These are phyloP conservation scores for Boletus eberwhitei DNA, from an alignment of 768 basidiomycete genomes.

Conservation along the genomic window DNA sequence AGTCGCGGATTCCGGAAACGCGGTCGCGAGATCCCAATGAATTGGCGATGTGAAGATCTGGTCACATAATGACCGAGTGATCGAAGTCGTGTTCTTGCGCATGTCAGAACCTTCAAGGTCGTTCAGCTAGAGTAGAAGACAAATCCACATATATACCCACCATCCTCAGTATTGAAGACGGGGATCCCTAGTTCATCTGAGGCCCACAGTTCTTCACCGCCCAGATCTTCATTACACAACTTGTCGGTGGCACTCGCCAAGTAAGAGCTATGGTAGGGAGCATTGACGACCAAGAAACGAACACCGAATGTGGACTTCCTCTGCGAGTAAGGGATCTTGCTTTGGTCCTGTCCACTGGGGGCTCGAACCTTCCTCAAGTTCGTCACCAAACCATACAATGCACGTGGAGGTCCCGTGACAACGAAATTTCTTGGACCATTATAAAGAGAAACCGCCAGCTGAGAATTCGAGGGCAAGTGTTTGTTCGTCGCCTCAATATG, in stretches of 20 bases:
- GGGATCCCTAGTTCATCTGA: conserved; percentile 69
- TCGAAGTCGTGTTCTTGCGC: conserved; percentile 59
- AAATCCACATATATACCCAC: conserved; percentile 42
- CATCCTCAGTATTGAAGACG: conserved; percentile 91
- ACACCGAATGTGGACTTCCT: conserved; percentile 90
- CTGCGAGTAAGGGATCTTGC: conserved; percentile 91
- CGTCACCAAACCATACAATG: conserved; percentile 93
- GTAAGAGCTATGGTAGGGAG: conserved; percentile 94
- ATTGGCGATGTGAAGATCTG: conserved; percentile 92
- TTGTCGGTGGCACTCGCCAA: conserved; percentile 71
- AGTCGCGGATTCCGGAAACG: conserved; percentile 87
- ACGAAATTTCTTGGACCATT: conserved; percentile 92
- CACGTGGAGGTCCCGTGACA: conserved; percentile 85
- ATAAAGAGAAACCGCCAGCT: conserved; percentile 83
- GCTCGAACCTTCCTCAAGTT: conserved; percentile 89
- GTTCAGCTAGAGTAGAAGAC: conserved; percentile 21
- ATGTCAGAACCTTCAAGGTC: conserved; percentile 72
- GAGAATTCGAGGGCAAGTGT: conserved; percentile 74
- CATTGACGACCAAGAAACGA: conserved; percentile 92
- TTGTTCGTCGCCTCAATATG: conserved; percentile 87
- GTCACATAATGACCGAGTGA: conserved; percentile 86
- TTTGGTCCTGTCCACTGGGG: conserved; percentile 83
- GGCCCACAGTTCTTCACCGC: conserved; percentile 75
- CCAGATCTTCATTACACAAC: conserved; percentile 71
- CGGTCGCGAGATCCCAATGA: conserved; percentile 88